Base-by-base conservation (phyloP, 2,329 filamentous ascomycete genomes). In the Aspergillus candidus region DNA sequence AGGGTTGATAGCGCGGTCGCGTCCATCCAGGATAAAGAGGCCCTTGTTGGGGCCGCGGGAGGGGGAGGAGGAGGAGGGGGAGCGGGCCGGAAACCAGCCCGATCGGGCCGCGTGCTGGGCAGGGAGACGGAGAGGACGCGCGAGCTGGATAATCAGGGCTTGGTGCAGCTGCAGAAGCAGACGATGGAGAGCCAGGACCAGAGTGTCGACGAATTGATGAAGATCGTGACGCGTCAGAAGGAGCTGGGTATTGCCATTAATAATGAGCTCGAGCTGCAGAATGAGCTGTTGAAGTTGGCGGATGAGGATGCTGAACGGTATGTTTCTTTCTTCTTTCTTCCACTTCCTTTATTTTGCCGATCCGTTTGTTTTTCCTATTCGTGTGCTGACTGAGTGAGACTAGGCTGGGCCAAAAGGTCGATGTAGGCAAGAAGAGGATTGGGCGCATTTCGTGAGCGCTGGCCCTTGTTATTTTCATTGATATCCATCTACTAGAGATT, bases 221-320 rank as follows among this genome's bases (percentile, higher is more conserved):
- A 76, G 51, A 77, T 80, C 31, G 75, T 83, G 34, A 62, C 73
- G 30, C 65, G 79, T 48, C 77, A 83, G 69, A 76, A 73, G 57
- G 78, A 83, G 57, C 71, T 83, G 65, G 80, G 79, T 2, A 74
- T 80, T 18, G 69, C 74, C 54, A 83, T 83, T 51, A 80, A 83
- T 51, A 72, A 78, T 47, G 80, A 83, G 64, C 60, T 83, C 54
- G 72, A 75, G 45, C 67, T 81, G 46, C 79, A 83, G 67, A 81
- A 81, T 59, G 73, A 77, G 52, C 69, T 83, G 69, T 57, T 83
- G 48, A 73, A 70, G 11, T 57, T 81, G 62, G 60, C 81, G 17
- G 78, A 80, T 51, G 74, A 80, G 51, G 80, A 83, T 63, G 72
- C 75, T 4, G 73, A 76, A 35, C 66, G 70, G 68, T 71, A 48